Evolutionary conservation across 306 rosid genomes (phyloP), one percentile per base, ranked within the genome.

Genomic region (Echinosophora koreensis): DNA sequence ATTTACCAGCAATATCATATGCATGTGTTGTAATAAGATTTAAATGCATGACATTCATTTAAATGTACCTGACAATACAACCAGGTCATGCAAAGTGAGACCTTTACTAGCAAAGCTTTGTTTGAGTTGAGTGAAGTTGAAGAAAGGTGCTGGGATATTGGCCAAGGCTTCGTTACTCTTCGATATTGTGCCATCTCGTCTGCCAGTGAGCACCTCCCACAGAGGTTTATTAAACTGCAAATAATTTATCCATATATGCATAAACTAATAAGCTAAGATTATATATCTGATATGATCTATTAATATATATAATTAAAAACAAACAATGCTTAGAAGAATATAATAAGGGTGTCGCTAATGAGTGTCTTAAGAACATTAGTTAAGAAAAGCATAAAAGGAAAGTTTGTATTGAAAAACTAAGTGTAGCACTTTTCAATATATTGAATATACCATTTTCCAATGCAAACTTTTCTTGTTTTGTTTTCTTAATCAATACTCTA

Each of bases 131-230:
- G 79, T 52, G 78, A 90, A 73, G 80, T 83, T 90, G 73, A 78
- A 77, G 83, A 3, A 46, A 35, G 92, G 88, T 16, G 81, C 0
- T 27, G 90, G 92, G 62, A 88, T 32, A 69, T 84, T 73, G 42
- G 30, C 35, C 16, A 69, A 55, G 75, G 50, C 89, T 60, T 88
- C 88, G 1, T 11, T 34, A 5, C 2, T 44, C 14, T 0, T 59
- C 0, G 92, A 88, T 50, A 81, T 83, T 5, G 6, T 75, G 65
- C 92, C 95, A 66, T 90, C 95, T 83, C 90, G 83, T 81, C 92
- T 86, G 4, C 92, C 95, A 4, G 92, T 88, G 8, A 84, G 84
- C 61, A 88, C 92, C 44, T 69, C 71, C 91, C 91, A 89, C 84
- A 76, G 6, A 5, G 83, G 60, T 34, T 69, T 56, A 39, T 71